Conservation (phyloP, 2,329 filamentous ascomycete species). For the Ophiosphaerella narmari region DNA sequence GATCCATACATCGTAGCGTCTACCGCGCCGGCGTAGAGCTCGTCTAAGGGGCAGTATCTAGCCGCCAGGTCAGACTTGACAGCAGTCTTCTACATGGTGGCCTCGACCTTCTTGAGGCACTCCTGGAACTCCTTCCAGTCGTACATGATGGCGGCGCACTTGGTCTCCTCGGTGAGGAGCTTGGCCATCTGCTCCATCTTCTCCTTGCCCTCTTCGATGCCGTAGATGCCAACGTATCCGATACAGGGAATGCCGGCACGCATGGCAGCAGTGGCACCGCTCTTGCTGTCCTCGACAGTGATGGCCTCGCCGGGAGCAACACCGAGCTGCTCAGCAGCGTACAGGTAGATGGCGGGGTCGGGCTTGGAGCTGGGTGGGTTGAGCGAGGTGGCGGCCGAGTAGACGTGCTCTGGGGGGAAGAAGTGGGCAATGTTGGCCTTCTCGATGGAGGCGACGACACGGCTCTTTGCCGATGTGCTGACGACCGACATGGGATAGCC, state of each 20-base stretch:
- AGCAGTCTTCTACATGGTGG: conserved; percentile 34
- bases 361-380: conserved; percentile 85
- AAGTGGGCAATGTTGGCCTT: conserved; percentile 80
- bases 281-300: conserved; percentile 88
- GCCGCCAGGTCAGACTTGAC: background rate
- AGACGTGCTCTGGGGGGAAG: conserved; percentile 76
- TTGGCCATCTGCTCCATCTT: conserved; percentile 56
- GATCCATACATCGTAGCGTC: conserved; percentile 26
- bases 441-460: conserved; percentile 76
- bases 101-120: conserved; percentile 55
- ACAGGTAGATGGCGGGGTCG: conserved; percentile 84
- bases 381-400: conserved; percentile 80
- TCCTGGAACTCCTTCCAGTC: conserved; percentile 58
- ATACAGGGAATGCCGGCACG: conserved; percentile 80
- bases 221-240: conserved; percentile 76
- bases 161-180: conserved; percentile 54
- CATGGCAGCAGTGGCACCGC: conserved; percentile 76
- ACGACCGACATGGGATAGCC: conserved; percentile 81
- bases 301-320: conserved; percentile 73
- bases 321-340: conserved; percentile 74
- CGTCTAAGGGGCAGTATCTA: conserved; percentile 13
- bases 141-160: conserved; percentile 55
- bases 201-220: conserved; percentile 49
- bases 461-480: conserved; percentile 76
- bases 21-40: conserved; percentile 13